phyloP scores from a whole-genome alignment of 768 basidiomycete species.

The Trametes maxima region DNA sequence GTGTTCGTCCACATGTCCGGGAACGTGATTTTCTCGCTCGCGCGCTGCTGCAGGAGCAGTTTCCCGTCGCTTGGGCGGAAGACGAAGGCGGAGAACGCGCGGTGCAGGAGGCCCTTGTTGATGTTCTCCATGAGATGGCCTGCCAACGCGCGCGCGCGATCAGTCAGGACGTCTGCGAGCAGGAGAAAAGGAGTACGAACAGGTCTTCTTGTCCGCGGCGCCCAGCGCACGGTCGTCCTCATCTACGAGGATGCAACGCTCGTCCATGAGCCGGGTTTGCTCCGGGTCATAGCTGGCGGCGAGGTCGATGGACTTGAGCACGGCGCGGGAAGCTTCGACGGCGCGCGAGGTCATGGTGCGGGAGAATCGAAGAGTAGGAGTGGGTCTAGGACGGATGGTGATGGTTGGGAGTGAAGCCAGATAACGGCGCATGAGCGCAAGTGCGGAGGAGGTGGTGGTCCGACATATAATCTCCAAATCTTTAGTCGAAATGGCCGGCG shows the following conservation, averaged over 20 bases:
- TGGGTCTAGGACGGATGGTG: conserved; percentile 36
- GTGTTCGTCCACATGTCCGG: conserved; percentile 99
- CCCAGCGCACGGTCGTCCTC: conserved; percentile 85
- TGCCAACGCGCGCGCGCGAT: conserved; percentile 35
- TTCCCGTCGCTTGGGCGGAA: conserved; percentile 94
- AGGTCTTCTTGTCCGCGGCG: conserved; percentile 94
- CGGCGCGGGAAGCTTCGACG: conserved; percentile 59
- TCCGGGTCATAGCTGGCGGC: conserved; percentile 80
- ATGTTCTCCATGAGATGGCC: conserved; percentile 99
- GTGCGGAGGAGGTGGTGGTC: conserved; percentile 12
- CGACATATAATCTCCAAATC: conserved; percentile 20
- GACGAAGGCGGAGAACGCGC: conserved; percentile 97
- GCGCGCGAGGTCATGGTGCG: conserved; percentile 53
- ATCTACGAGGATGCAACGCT: conserved; percentile 90
- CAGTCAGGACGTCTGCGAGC: not conserved
- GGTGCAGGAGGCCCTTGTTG: conserved; percentile 89
- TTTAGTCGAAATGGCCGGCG: not conserved
- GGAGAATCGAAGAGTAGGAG: conserved; percentile 4
- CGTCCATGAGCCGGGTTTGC: conserved; percentile 95
- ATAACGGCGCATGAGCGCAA: conserved; percentile 21
- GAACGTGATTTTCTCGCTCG: conserved; percentile 99
- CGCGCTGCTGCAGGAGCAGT: conserved; percentile 91
- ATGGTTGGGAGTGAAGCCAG: conserved; percentile 19
- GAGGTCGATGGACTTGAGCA: conserved; percentile 76
- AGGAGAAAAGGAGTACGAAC: conserved; percentile 40